Evolutionary conservation across 1,284 basidiomycete genomes (phyloP).

Genomic region (Anthracocystis panici-leucophaei): DNA sequence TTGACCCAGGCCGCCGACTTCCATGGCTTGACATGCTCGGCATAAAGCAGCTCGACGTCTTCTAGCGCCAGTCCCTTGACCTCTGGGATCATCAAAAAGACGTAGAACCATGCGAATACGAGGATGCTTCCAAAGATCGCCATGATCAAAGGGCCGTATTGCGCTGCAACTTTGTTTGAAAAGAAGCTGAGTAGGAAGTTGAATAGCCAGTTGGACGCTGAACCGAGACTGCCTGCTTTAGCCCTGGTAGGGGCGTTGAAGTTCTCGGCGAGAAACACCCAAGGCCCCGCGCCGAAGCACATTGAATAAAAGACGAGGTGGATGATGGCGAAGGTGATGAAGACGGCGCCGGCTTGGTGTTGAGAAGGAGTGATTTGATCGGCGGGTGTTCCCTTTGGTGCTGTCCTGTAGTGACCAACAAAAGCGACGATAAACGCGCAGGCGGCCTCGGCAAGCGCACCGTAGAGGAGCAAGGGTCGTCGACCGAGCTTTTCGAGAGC

Average conservation of each 20-base stretch:
- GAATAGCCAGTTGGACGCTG: constrained; percentile 76
- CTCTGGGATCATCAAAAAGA: constrained; percentile 80
- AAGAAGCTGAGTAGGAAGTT: constrained; percentile 82
- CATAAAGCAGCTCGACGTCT: constrained; percentile 73
- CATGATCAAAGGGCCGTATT: constrained; percentile 76
- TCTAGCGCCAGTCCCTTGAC: constrained; percentile 80
- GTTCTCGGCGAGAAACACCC: constrained; percentile 75
- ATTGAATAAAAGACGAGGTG: constrained; percentile 80
- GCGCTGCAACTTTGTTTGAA: constrained; percentile 76
- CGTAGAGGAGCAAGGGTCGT: constrained; percentile 71
- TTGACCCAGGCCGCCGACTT: constrained; percentile 40
- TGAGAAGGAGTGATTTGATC: constrained; percentile 63
- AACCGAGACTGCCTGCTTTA: constrained; percentile 75
- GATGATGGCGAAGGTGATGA: constrained; percentile 81
- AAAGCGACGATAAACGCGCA: constrained; percentile 72
- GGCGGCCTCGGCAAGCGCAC: constrained; percentile 69
- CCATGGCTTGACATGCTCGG: constrained; percentile 41
- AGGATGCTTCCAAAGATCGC: constrained; percentile 78
- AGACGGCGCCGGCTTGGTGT: constrained; percentile 74
- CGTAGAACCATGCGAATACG: constrained; percentile 70
- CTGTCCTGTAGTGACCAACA: constrained; percentile 71
- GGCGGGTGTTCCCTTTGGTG: constrained; percentile 73
- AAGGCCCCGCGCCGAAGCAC: constrained; percentile 80
- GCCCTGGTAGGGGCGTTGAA: constrained; percentile 78
- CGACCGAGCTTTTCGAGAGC: constrained; percentile 71